A percentile compares a stretch with the other conserved stretches of the same genome.
Evolutionary conservation across 192 early-diverging fungal species (phyloP).

Genomic region (Pilaira anomala): DNA sequence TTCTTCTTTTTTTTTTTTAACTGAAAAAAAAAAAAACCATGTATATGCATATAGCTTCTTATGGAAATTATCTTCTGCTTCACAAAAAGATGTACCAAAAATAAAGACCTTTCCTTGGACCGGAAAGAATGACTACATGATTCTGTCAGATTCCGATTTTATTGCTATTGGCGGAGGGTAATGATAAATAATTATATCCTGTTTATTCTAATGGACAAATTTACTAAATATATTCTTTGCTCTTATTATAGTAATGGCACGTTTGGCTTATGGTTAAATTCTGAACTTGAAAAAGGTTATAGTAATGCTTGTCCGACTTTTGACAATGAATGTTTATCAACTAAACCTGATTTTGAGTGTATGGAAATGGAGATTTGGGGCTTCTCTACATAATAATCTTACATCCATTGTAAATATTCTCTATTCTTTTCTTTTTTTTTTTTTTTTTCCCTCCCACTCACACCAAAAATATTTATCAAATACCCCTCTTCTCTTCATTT

Average conservation of each 20-base stretch:
- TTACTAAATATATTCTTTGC: not conserved
- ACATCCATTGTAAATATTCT: not conserved
- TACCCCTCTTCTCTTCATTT: too few species aligned
- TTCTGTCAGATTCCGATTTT: conserved; percentile 69
- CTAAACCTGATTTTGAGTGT: conserved; percentile 32
- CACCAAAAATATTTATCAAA: not conserved
- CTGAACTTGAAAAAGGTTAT: conserved; percentile 68
- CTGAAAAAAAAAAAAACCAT: too few species aligned
- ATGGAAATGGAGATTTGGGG: conserved; percentile 41
- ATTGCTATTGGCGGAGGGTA: conserved; percentile 77
- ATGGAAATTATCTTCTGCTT: conserved; percentile 50
- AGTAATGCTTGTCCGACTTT: conserved; percentile 70
- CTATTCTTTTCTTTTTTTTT: too few species aligned
- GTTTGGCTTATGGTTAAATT: conserved; percentile 77
- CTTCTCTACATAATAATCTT: conserved; percentile 22
- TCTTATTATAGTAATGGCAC: conserved; percentile 56
- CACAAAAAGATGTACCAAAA: conserved; percentile 30
- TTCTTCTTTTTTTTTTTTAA: not conserved
- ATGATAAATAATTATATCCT: too few species aligned
- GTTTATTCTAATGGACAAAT: not conserved
- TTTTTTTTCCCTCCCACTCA: not conserved
- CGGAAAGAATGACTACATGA: conserved; percentile 78
- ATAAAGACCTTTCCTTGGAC: conserved; percentile 66
- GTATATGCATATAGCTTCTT: conserved; percentile 57
- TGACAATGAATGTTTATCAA: conserved; percentile 58